Evolutionary conservation across 2,329 filamentous ascomycete species (phyloP), one percentile per base, ranked within the genome.

Genomic region (Penicillium sp.): DNA sequence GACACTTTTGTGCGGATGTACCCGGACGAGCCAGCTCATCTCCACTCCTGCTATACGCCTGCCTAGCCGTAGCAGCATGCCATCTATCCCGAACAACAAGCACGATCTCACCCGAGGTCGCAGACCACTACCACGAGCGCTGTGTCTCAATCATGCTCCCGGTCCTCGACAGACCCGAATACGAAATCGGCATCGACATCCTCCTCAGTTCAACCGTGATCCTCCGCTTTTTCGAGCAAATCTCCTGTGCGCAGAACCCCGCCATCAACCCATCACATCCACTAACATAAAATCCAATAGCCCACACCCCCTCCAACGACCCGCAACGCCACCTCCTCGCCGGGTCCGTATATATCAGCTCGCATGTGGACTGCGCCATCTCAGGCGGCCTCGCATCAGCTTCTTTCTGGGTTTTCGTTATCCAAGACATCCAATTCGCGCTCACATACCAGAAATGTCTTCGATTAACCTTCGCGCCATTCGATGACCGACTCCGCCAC

Each of bases 361-460:
- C 66, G 1, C 66, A 67, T 18, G 58, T 67, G 2, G 66, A 66
- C 47, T 67, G 63, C 37, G 66, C 65, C 2, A 62, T 65, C 27
- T 64, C 63, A 4, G 61, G 61, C 6, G 65, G 64, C 6, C 62
- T 69, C 15, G 61, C 66, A 1, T 66, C 66, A 18, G 64, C 66
- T 23, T 67, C 66, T 0, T 69, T 69, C 50, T 69, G 66, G 66
- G 58, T 65, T 9, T 69, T 66, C 41, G 65, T 69, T 3, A 64
- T 66, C 53, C 66, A 69, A 44, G 66, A 69, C 47, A 66, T 69
- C 18, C 66, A 68, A 37, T 66, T 66, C 49, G 65, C 65, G 4
- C 53, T 69, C 42, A 63, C 62, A 9, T 64, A 63, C 44, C 64
- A 62, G 18, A 66, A 63, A 49, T 62, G 66, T 33, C 57, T 69